Evolutionary conservation across 2,329 filamentous ascomycete genomes (phyloP).

Genomic region (Chrysoporthe deuterocubensis): DNA sequence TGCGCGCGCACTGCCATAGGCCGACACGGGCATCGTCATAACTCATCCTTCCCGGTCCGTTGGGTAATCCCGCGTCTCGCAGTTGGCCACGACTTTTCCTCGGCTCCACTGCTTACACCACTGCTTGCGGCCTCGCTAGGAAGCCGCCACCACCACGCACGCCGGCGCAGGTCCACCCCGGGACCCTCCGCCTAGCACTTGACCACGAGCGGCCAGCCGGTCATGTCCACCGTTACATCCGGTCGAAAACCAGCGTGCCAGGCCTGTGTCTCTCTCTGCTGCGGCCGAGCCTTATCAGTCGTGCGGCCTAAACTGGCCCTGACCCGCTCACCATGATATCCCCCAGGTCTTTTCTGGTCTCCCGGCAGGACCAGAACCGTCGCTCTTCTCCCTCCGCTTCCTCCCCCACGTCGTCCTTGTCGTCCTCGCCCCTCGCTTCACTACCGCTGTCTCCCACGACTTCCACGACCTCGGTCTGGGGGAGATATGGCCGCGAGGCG

Average conservation of each 20-base stretch:
- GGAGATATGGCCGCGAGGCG: constrained; percentile 39
- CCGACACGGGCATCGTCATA: constrained; percentile 20
- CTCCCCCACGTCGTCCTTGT: constrained; percentile 8
- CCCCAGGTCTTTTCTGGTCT: constrained; percentile 45
- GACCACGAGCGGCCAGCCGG: constrained; percentile 21
- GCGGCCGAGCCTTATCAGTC: constrained; percentile 29
- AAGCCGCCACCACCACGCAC: constrained; percentile 7
- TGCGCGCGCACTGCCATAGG: neutral
- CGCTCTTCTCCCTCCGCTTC: constrained; percentile 18
- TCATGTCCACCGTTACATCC: constrained; percentile 26
- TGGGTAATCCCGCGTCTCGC: constrained; percentile 21
- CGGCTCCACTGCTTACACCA: constrained; percentile 2
- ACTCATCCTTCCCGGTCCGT: constrained; percentile 16
- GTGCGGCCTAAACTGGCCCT: constrained; percentile 16
- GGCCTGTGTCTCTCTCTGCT: constrained; percentile 13
- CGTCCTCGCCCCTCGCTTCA: constrained; percentile 29
- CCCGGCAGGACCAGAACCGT: constrained; percentile 36
- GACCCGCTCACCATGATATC: constrained; percentile 41
- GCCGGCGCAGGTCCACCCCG: constrained; percentile 13
- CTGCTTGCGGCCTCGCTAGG: constrained; percentile 12
- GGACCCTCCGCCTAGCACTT: neutral
- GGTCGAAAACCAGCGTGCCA: constrained; percentile 15
- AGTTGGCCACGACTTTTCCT: constrained; percentile 18
- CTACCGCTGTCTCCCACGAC: constrained; percentile 16
- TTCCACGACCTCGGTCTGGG: constrained; percentile 30